Base-by-base conservation (phyloP, 2,329 filamentous ascomycete species). In the Apiospora saccharicola region DNA sequence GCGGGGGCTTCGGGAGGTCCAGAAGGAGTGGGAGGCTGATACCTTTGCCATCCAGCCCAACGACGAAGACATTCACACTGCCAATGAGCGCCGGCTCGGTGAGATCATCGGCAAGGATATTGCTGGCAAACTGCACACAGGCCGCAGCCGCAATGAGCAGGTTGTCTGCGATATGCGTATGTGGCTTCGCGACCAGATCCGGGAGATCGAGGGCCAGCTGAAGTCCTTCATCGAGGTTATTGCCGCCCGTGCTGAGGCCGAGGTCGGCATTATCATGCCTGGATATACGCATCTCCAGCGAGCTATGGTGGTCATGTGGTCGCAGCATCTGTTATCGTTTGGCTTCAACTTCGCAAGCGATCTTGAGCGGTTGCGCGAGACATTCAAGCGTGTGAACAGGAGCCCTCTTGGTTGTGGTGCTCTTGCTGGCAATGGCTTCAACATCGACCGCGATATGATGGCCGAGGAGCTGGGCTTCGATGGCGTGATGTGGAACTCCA, bases 101-200 rank as follows among this genome's bases (percentile, higher is more conserved):
- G 95, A 98, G 85, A 88, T 98, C 74, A 95, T 98, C 74, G 94
- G 95, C 78, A 95, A 93, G 82, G 90, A 95, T 37, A 91, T 93
- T 72, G 94, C 92, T 0, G 94, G 95, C 34, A 98, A 98, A 85
- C 89, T 98, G 72, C 95, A 98, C 83, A 98, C 95, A 3, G 92
- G 92, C 61, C 92, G 95, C 70, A 95, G 92, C 81, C 90, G 95
- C 77, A 98, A 98, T 79, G 95, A 98, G 83, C 95, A 98, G 84
- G 91, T 97, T 72, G 94, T 92, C 68, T 95, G 92, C 30, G 94
- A 97, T 79, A 96, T 98, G 93, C 91, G 94, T 74, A 86, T 98
- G 81, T 98, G 94, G 94, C 84, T 97, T 75, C 89, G 94, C 61
- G 91, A 95, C 75, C 88, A 93, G 84, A 85, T 98, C 72, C 88